These are phyloP conservation scores for Agastache rugosa DNA, from an alignment of 257 asterid genomes.

Conservation along the genomic window DNA sequence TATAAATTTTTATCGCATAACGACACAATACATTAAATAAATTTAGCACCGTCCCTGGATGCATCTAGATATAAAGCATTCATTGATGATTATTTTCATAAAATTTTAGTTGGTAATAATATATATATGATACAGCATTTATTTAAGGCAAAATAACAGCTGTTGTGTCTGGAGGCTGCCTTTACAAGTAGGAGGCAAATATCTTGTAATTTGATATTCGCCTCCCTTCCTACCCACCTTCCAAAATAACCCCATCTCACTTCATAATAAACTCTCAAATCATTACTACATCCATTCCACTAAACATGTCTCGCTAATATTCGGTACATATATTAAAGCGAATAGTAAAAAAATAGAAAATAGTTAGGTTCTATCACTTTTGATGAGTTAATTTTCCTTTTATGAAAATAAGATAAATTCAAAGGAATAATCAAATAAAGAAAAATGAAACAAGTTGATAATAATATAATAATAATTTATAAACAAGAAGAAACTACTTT, in stretches of 20 bases:
- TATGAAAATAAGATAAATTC: no score
- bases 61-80: slow-evolving; percentile 27
- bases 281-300: no score
- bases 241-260: slow-evolving; percentile 42
- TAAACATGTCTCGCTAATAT: no score
- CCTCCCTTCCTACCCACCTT: slow-evolving; percentile 64
- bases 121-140: slow-evolving; percentile 38
- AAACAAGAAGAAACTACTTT: slow-evolving; percentile 32
- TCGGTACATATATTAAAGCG: no score
- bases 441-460: no score
- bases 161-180: slow-evolving; percentile 73
- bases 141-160: slow-evolving; percentile 54
- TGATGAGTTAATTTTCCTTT: no score
- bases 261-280: background rate
- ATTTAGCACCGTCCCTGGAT: slow-evolving; percentile 18
- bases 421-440: no score
- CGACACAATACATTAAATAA: background rate
- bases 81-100: background rate
- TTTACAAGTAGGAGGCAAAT: slow-evolving; percentile 67
- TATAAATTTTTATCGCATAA: background rate
- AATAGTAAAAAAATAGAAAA: no score
- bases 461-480: no score
- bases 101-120: slow-evolving; percentile 17
- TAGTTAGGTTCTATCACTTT: no score
- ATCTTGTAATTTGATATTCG: slow-evolving; percentile 66